phyloP scores from a whole-genome alignment of 257 asterid genomes.

The Lithospermum erythrorhizon region DNA sequence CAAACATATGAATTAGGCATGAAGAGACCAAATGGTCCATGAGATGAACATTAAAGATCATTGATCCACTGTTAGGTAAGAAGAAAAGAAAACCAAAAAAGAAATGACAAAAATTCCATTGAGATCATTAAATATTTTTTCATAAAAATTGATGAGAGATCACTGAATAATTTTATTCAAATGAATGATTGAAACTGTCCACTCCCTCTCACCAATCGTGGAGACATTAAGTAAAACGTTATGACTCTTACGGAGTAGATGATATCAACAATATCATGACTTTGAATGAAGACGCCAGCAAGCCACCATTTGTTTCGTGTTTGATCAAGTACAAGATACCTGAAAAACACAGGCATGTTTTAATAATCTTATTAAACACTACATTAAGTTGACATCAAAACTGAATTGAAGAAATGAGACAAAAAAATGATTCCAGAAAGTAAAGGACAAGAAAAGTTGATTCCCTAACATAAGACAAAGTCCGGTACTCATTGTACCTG shows the following conservation, averaged over 20 bases:
- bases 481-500: conserved; percentile 40
- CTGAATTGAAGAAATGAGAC: neutral
- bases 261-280: conserved; percentile 64
- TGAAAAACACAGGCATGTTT: conserved; percentile 8
- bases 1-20: too few relatives aligned
- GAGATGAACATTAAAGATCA: too few relatives aligned
- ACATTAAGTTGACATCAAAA: neutral
- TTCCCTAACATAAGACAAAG: conserved; percentile 7
- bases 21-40: too few relatives aligned
- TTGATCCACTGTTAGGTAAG: too few relatives aligned
- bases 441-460: neutral
- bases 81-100: too few relatives aligned
- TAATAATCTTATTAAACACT: neutral
- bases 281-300: conserved; percentile 70
- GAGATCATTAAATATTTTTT: too few relatives aligned
- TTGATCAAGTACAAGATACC: conserved; percentile 69
- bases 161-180: too few relatives aligned
- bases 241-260: conserved; percentile 79
- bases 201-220: too few relatives aligned
- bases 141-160: too few relatives aligned
- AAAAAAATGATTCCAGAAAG: neutral
- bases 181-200: too few relatives aligned
- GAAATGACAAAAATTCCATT: too few relatives aligned
- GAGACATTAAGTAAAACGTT: conserved; percentile 2
- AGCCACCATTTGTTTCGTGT: conserved; percentile 52